Conservation (phyloP, 2,329 filamentous ascomycete species). For the Mariannaea sp. region DNA sequence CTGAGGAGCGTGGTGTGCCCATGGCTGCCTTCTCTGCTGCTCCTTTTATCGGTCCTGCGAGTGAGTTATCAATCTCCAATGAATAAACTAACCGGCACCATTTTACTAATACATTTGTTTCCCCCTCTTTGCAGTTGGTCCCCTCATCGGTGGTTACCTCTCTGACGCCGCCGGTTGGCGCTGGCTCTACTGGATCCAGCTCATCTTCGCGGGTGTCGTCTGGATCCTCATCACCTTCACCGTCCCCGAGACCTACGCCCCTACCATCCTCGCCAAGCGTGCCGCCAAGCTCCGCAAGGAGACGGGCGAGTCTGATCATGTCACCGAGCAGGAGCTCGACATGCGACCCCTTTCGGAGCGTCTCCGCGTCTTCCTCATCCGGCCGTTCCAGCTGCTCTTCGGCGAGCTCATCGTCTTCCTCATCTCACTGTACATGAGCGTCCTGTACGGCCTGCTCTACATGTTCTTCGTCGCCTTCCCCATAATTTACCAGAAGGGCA, state of each 20-base stretch:
- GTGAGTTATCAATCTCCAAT: conserved; percentile 39
- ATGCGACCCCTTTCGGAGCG: conserved; percentile 69
- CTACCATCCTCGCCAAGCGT: conserved; percentile 72
- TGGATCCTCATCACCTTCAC: conserved; percentile 83
- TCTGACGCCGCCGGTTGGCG: conserved; percentile 74
- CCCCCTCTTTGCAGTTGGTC: too few relatives aligned
- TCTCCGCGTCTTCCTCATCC: conserved; percentile 74
- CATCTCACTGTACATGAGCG: conserved; percentile 83
- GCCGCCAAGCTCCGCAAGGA: conserved; percentile 73
- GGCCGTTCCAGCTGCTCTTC: conserved; percentile 86
- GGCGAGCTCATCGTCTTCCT: conserved; percentile 83
- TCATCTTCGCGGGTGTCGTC: conserved; percentile 72
- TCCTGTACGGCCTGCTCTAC: conserved; percentile 75
- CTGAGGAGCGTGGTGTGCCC: conserved; percentile 81
- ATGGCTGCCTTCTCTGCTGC: conserved; percentile 87
- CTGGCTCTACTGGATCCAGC: conserved; percentile 86
- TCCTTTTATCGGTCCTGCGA: conserved; percentile 80
- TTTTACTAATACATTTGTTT: conserved; percentile 17
- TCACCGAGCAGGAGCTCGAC: conserved; percentile 83
- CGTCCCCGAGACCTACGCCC: conserved; percentile 88
- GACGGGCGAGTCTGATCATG: conserved; percentile 68
- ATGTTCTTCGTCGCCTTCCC: conserved; percentile 77
- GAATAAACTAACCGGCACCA: too few relatives aligned
- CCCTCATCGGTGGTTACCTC: conserved; percentile 77
- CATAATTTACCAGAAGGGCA: conserved; percentile 76